Evolutionary conservation across 257 asterid species (phyloP), one percentile per base, ranked within the genome.

Genomic region (Dorcoceras hygrometricum): DNA sequence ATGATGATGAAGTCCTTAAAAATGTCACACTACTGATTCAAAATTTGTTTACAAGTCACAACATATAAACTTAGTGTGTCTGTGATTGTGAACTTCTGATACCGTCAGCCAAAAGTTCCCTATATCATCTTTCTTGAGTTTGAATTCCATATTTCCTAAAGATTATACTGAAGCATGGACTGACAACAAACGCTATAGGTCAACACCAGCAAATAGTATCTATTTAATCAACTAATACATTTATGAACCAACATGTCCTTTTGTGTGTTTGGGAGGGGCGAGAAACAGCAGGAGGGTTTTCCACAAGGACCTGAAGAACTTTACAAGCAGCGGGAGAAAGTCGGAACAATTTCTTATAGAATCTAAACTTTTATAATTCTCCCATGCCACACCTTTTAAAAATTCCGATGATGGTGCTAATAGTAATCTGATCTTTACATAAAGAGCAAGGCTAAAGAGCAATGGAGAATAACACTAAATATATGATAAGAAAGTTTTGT

Each of bases 241-340:
- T 34, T 51, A 31, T 63, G 36, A 26, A 31, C 24, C 39, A 69
- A 67, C 23, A n/a, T 39, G 23, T 16, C 23, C 39, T 43, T 36
- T 66, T 28, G 51, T 51, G 54, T 53, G 61, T 60, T 59, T 46
- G 67, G 61, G 24, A 69, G 23, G n/a, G 57, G 51, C 18, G 23
- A 11, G 22, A 10, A 39, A 25, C 7, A 1, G 0, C 14, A 26
- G 10, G 24, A n/a, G 26, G 63, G 59, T 19, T 39, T 34, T 68
- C 31, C 23, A 34, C 48, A 27, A 0, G 65, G 59, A 10, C 39
- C 12, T 36, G 65, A 39, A 51, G 46, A 27, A 34, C 26, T 23
- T 31, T 43, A 46, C 59, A 8, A 20, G 54, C 54, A 63, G 63
- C 66, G 58, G 12, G 22, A 25, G 65, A 57, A 75, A 59, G 63